Base-by-base conservation (phyloP, 148 eudicot genomes). In the Drosera capensis region DNA sequence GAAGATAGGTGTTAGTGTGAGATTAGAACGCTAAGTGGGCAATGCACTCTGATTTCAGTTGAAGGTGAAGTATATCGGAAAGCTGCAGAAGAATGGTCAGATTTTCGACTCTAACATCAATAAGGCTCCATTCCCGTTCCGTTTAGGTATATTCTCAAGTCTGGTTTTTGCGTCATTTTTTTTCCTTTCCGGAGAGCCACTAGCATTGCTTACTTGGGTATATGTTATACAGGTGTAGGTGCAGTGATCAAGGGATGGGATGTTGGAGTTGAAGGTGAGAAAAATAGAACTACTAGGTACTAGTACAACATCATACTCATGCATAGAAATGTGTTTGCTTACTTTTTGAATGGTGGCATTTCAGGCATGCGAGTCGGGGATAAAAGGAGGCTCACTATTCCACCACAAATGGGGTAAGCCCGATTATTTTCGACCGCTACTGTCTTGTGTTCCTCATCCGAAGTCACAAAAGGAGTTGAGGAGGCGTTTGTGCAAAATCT, bases 351-450 rank as follows among this genome's bases (percentile, higher is more conserved):
- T n/a, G n/a, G n/a, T 40, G 31, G 43, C 38, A 62, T 29, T 41
- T 48, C 66, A 88, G 96, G 97, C 65, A 90, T 90, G 97, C 87
- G 97, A 5, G 66, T 80, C 25, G 95, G 97, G 31, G 97, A 90
- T 68, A 90, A 80, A 61, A 60, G 97, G 63, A 84, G 86, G 58
- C 77, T 90, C 16, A 90, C 87, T 35, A 70, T 90, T 64, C 97
- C 97, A 42, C 97, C 95, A 28, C 53, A 79, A 14, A 90, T 90
- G 97, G 97, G 87, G 97, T 90, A 84, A 52, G 71, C n/a, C 38
- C 20, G 19, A 14, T 8, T 15, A 7, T 23, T 44, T 13, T 44
- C 16, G 23, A 1, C 2, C 8, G 13, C 11, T 16, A 41, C 16
- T 5, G n/a, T 2, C 8, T 16, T 19, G 8, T 41, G 0, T 41